Evolutionary conservation across 768 basidiomycete genomes (phyloP).

Genomic region (Boletellus ananiceps): DNA sequence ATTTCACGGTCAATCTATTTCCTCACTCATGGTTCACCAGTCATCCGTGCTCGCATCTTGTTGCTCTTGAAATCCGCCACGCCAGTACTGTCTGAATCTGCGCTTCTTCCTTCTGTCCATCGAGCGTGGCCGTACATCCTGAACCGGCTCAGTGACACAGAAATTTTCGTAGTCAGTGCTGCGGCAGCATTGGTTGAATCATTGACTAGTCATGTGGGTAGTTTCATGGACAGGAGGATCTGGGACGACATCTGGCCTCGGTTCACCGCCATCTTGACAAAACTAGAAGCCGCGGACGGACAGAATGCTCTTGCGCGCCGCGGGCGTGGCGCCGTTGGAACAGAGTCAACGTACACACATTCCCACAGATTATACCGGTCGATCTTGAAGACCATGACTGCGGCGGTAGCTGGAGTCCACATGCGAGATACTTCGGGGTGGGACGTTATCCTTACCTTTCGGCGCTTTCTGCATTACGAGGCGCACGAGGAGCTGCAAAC

Average conservation of each 20-base stretch:
- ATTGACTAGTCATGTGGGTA: constrained; percentile 66
- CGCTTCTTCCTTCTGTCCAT: constrained; percentile 81
- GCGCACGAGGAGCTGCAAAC: constrained; percentile 73
- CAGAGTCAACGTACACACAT: constrained; percentile 71
- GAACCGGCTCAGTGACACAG: constrained; percentile 69
- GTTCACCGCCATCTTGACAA: constrained; percentile 56
- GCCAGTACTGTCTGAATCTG: constrained; percentile 64
- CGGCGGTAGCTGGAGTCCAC: constrained; percentile 61
- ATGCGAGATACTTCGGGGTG: constrained; percentile 69
- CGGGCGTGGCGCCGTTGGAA: constrained; percentile 46
- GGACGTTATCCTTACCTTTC: constrained; percentile 73
- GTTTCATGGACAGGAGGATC: constrained; percentile 79
- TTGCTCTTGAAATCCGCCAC: constrained; percentile 68
- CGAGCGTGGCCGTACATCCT: constrained; percentile 93
- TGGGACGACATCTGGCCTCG: constrained; percentile 95
- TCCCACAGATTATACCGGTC: constrained; percentile 80
- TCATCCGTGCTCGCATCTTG: constrained; percentile 82
- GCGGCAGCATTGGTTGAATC: constrained; percentile 71
- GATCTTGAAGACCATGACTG: constrained; percentile 67
- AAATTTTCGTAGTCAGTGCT: constrained; percentile 76
- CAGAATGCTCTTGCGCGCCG: constrained; percentile 63
- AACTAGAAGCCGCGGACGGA: constrained; percentile 59
- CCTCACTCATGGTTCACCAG: constrained; percentile 83
- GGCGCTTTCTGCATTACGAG: constrained; percentile 66
- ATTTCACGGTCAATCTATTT: constrained; percentile 85